phyloP scores from a whole-genome alignment of 2,329 filamentous ascomycete genomes.

The Cryphonectria naterciae region DNA sequence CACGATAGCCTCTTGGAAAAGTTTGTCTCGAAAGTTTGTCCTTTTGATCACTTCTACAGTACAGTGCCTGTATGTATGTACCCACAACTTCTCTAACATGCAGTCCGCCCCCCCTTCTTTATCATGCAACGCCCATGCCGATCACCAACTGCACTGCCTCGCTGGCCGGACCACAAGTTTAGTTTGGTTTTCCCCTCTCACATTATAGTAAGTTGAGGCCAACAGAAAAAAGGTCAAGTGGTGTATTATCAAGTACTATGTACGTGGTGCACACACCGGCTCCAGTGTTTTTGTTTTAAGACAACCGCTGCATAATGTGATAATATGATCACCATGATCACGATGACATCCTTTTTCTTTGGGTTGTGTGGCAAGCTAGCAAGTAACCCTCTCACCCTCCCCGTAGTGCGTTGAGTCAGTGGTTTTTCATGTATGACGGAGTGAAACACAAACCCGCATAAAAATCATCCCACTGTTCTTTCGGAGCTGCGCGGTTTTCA shows the following conservation, averaged over 20 bases:
- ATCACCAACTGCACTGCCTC: neutral
- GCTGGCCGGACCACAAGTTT: neutral
- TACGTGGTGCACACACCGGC: neutral
- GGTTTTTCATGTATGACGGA: neutral
- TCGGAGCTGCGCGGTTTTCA: neutral
- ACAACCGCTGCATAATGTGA: neutral
- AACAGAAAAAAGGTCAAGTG: neutral
- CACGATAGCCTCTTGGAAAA: neutral
- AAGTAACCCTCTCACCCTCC: neutral
- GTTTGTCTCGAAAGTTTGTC: neutral
- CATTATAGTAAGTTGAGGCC: neutral
- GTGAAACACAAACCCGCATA: neutral
- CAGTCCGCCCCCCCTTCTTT: neutral
- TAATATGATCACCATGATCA: neutral
- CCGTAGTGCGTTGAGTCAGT: neutral
- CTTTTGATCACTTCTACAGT: too few species aligned
- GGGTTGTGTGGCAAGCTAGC: neutral
- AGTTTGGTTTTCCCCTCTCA: too few species aligned
- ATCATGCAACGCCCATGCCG: neutral
- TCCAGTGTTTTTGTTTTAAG: neutral
- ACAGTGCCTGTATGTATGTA: neutral
- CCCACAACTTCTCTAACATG: neutral
- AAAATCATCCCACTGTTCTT: neutral
- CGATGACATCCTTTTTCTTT: neutral
- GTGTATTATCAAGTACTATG: neutral